Percentiles rank a stretch among this genome's conserved stretches.
These are phyloP conservation scores for Nannochloropsis gaditana DNA, from an alignment of 108 stramenopile genomes.

Conservation along the genomic window DNA sequence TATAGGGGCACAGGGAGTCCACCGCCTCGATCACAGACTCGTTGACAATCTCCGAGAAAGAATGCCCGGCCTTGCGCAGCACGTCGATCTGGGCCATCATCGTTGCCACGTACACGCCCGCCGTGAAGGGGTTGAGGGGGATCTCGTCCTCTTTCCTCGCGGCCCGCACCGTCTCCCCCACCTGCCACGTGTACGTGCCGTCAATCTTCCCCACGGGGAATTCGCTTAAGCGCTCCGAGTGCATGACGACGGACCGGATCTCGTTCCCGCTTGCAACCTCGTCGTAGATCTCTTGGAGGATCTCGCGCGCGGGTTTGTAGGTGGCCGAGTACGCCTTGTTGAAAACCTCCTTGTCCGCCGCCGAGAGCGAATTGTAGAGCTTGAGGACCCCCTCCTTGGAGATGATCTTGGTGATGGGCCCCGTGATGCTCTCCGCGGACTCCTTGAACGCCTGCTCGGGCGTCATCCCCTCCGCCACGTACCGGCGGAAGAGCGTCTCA, in stretches of 20 bases:
- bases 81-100: slow-evolving; percentile 99
- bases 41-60: slow-evolving; percentile 97
- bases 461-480: slow-evolving; percentile 88
- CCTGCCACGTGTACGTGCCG: slow-evolving; percentile 90
- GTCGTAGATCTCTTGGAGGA: slow-evolving; percentile 97
- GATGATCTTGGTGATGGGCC: slow-evolving; percentile 91
- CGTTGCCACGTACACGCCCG: slow-evolving; percentile 93
- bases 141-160: slow-evolving; percentile 87
- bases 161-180: slow-evolving; percentile 90
- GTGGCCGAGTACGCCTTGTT: slow-evolving; percentile 86
- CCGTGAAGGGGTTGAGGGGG: slow-evolving; percentile 95
- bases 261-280: slow-evolving; percentile 94
- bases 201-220: slow-evolving; percentile 97
- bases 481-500: slow-evolving; percentile 90
- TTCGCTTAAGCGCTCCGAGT: slow-evolving; percentile 76
- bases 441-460: slow-evolving; percentile 88
- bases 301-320: slow-evolving; percentile 91
- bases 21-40: slow-evolving; percentile 98
- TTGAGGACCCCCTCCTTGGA: slow-evolving; percentile 91
- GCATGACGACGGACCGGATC: slow-evolving; percentile 95
- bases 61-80: slow-evolving; percentile 86
- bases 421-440: slow-evolving; percentile 90
- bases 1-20: slow-evolving; percentile 95
- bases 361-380: slow-evolving; percentile 76
- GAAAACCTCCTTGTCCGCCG: slow-evolving; percentile 81